Evolutionary conservation across 495 filamentous ascomycete species (phyloP).

Genomic region (Talaromyces adpressus): DNA sequence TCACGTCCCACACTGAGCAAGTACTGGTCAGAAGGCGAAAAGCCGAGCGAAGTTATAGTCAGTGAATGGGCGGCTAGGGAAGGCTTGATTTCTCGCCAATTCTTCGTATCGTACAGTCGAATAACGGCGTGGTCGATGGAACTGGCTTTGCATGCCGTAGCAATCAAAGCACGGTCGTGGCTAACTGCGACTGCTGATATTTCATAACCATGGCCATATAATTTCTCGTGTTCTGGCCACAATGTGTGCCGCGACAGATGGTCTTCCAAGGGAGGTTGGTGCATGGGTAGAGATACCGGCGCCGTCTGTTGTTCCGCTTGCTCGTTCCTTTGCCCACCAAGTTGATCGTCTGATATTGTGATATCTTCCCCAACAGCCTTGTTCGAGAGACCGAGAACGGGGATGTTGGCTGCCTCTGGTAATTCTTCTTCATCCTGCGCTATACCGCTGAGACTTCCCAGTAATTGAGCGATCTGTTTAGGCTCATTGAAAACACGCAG

Average conservation of each 20-base stretch:
- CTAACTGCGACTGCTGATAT: slow-evolving; percentile 84
- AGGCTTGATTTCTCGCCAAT: slow-evolving; percentile 84
- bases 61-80: slow-evolving; percentile 72
- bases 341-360: slow-evolving; percentile 43
- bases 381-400: slow-evolving; percentile 92
- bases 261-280: slow-evolving; percentile 81
- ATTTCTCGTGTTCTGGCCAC: slow-evolving; percentile 93
- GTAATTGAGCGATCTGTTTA: slow-evolving; percentile 67
- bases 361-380: slow-evolving; percentile 65
- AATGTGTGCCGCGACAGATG: slow-evolving; percentile 82
- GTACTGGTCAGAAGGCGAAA: slow-evolving; percentile 64
- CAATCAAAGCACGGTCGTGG: slow-evolving; percentile 65
- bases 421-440: slow-evolving; percentile 39
- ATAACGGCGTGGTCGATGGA: slow-evolving; percentile 93
- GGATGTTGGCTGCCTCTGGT: slow-evolving; percentile 85
- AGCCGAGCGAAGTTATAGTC: slow-evolving; percentile 74
- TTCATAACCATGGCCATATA: slow-evolving; percentile 99
- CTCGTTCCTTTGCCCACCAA: slow-evolving; percentile 21
- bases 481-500: slow-evolving; percentile 92
- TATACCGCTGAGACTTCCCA: slow-evolving; percentile 62
- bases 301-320: slow-evolving; percentile 16
- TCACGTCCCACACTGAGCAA: slow-evolving; percentile 89
- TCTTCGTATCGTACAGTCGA: slow-evolving; percentile 74
- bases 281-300: slow-evolving; percentile 29
- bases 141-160: slow-evolving; percentile 90